Base-by-base conservation (phyloP, 2,329 filamentous ascomycete species). In the Talaromyces verruculosus region DNA sequence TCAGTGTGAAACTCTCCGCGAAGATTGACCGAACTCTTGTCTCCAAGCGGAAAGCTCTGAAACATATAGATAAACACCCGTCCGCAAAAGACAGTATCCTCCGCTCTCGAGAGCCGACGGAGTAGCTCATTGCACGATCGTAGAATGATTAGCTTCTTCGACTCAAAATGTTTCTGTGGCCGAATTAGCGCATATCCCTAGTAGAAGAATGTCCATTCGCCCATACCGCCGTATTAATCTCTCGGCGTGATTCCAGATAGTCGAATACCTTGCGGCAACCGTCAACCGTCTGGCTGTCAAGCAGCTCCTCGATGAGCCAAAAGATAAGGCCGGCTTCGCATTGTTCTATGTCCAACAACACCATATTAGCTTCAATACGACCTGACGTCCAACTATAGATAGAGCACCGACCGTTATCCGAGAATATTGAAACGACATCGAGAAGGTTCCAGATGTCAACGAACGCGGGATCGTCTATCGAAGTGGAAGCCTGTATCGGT, bases 61-160 rank as follows among this genome's bases (percentile, higher is more conserved):
- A 98, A 99, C 75, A 99, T 87, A 78, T 97, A 99, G 69, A 99
- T 97, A 78, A 98, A 98, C 30, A 99, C 95, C 45, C 95, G 87
- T 17, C 95, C 95, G 74, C 95, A 99, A 76, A 99, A 99, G 0
- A 96, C 93, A 0, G 95, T 96, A 77, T 99, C 95, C 76, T 98
- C 93, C 3, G 95, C 94, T 65, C 95, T 88, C n/a, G 95, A 98
- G 2, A 99, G 84, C 55, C 95, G 87, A 41, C 94, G 89, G n/a
- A 99, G 83, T 17, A 99, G 84, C 79, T 98, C 95, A 77, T 98
- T 99, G 80, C 95, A 99, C 67, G 91, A 91, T 73, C 95, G 87
- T n/a, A 99, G 82, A 70, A 98, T 95, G 65, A 96, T 88, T 49
- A 98, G 81, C 67, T 92, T 90, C 77, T 96, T 97, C 75, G 91